Base-by-base conservation (phyloP, 2,329 filamentous ascomycete genomes). In the Ascochyta lentis region DNA sequence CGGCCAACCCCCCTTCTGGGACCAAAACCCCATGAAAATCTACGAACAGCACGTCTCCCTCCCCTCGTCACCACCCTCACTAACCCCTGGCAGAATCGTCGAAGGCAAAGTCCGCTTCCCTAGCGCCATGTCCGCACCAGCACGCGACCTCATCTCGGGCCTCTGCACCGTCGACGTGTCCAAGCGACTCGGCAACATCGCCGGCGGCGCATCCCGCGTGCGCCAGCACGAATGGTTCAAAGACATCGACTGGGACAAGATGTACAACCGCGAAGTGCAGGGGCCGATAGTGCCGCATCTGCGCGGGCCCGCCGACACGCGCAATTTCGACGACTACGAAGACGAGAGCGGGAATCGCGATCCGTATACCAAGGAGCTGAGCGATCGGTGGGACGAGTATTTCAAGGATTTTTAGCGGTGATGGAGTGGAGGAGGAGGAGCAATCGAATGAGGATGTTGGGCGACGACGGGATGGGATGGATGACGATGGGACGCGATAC, bases 1-100 rank as follows among this genome's bases (percentile, higher is more conserved):
- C 9, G 91, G 91, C 26, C 92, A 93, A 69, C 91, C 91, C 13
- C 91, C 91, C 0, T 95, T 94, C 71, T 95, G 90, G 89, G 88
- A 93, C 70, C 87, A 91, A 62, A 94, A 92, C 63, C 90, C 90
- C 1, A 90, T 94, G 63, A 91, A 93, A 73, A 94, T 94, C 55
- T 94, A 94, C 77, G 91, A 92, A 73, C 85, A 83, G 78, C 80
- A 69, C 54, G 73, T 22, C 22, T 3, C 26, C 34, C 29, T 10
- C 12, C 23, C 23, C 10, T 10, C 9, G 3, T 13, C 10, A 2
- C 19, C 8, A 15, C 12, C 24, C 8, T 2, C 13, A 26, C 10
- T 42, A 54, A 34, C 59, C 6, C 6, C 19, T 8, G 5, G 7
- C 54, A 91, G 89, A 76, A 94, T 94, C 66, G 87, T 94, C 27